These are phyloP conservation scores for Canavalia ensiformis DNA, from an alignment of 306 rosid genomes.

Conservation along the genomic window DNA sequence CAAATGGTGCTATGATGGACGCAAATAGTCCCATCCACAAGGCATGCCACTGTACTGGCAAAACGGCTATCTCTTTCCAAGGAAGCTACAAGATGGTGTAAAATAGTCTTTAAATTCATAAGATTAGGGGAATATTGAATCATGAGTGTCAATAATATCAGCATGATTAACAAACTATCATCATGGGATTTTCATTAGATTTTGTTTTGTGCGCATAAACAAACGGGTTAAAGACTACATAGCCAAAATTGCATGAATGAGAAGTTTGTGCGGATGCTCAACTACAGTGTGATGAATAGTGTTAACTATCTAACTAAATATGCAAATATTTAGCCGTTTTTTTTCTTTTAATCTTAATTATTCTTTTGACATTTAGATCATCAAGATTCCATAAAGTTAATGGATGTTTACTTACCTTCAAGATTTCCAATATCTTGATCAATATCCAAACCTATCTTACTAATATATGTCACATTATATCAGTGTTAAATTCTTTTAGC, in stretches of 20 bases:
- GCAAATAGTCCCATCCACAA: constrained; percentile 90
- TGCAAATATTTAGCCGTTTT: background rate
- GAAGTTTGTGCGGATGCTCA: no score
- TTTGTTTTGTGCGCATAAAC: background rate
- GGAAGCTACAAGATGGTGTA: constrained; percentile 62
- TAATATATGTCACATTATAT: background rate
- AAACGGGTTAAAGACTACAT: background rate
- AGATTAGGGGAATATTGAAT: constrained; percentile 1
- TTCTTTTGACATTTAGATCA: background rate
- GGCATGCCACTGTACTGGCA: constrained; percentile 98
- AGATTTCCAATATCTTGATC: constrained; percentile 24
- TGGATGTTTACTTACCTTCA: constrained; percentile 6
- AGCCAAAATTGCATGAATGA: background rate
- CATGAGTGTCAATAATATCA: background rate
- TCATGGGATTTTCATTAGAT: background rate
- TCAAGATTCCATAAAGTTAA: constrained; percentile 29
- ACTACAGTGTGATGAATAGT: background rate
- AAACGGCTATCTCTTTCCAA: constrained; percentile 74
- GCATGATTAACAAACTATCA: background rate
- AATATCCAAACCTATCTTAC: background rate
- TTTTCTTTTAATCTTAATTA: no score
- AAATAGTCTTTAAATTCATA: constrained; percentile 26
- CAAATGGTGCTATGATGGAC: constrained; percentile 97
- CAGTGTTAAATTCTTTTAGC: constrained; percentile 9
- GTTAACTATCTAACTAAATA: background rate